Percentiles rank a stretch among this genome's conserved stretches.
Evolutionary conservation across 805 yeast species (phyloP).

Genomic region (Brettanomyces sp.): DNA sequence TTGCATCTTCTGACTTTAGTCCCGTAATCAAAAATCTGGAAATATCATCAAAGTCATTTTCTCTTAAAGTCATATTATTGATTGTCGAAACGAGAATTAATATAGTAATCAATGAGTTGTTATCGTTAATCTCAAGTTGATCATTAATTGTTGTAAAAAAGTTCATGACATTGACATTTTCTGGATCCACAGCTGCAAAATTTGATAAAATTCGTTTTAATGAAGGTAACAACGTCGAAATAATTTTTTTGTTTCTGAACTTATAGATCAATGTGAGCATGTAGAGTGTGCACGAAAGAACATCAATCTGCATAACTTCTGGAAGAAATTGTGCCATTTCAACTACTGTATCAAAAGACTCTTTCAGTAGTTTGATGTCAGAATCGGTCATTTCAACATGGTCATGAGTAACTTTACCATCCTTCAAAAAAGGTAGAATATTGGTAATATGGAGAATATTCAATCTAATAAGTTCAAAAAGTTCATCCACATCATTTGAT

Average conservation of each 20-base stretch:
- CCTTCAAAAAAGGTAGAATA: conserved; percentile 50
- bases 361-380: conserved; percentile 37
- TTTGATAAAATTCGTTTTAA: conserved; percentile 36
- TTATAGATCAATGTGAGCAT: conserved; percentile 51
- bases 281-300: conserved; percentile 60
- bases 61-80: conserved; percentile 23
- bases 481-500: conserved; percentile 57
- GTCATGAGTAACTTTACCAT: conserved; percentile 26
- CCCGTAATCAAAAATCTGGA: conserved; percentile 26
- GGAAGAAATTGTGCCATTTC: conserved; percentile 61
- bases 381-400: conserved; percentile 13
- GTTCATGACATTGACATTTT: conserved; percentile 19
- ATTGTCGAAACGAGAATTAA: conserved; percentile 36
- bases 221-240: conserved; percentile 44
- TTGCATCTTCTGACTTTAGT: conserved; percentile 25
- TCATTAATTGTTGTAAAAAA: conserved; percentile 30
- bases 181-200: conserved; percentile 11
- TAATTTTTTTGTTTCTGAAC: conserved; percentile 29
- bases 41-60: conserved; percentile 28
- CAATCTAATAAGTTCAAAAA: conserved; percentile 73
- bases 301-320: conserved; percentile 55
- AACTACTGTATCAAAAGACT: conserved; percentile 42
- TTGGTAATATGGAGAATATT: conserved; percentile 53
- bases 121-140: conserved; percentile 12
- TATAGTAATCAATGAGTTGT: conserved; percentile 32